phyloP scores from a whole-genome alignment of 2,329 filamentous ascomycete genomes.

The Aspergillus calidoustus region DNA sequence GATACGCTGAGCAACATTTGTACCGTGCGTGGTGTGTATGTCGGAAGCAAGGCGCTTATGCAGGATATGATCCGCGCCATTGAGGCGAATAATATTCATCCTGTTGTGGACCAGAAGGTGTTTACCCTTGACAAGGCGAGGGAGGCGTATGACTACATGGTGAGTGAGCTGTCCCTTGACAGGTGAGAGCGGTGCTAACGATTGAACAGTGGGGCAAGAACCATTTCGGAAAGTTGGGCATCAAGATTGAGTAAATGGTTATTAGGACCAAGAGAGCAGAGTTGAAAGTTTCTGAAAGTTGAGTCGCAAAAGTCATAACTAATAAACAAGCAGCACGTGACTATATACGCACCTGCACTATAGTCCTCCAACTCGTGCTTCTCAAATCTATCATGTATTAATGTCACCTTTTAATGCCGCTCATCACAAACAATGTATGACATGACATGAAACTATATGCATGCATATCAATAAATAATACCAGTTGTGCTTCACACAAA shows the following conservation, averaged over 20 bases:
- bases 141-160: constrained; percentile 61
- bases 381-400: too few species aligned
- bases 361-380: too few species aligned
- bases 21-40: constrained; percentile 62
- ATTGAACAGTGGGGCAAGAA: constrained; percentile 51
- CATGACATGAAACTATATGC: too few species aligned
- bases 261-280: neutral
- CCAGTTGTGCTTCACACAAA: too few species aligned
- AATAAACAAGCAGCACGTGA: neutral
- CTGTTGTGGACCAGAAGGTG: constrained; percentile 62
- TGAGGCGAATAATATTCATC: constrained; percentile 63
- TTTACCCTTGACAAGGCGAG: constrained; percentile 58
- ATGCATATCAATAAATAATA: too few species aligned
- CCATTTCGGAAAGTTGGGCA: constrained; percentile 61
- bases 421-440: too few species aligned
- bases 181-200: constrained; percentile 24
- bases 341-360: too few species aligned
- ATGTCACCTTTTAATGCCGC: too few species aligned
- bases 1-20: constrained; percentile 56
- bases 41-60: constrained; percentile 61
- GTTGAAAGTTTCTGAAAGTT: neutral
- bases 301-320: neutral
- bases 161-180: constrained; percentile 31
- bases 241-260: constrained; percentile 45
- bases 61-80: constrained; percentile 64